These are phyloP conservation scores for Ustanciosporium gigantosporum DNA, from an alignment of 1,284 basidiomycete species.

Conservation along the genomic window DNA sequence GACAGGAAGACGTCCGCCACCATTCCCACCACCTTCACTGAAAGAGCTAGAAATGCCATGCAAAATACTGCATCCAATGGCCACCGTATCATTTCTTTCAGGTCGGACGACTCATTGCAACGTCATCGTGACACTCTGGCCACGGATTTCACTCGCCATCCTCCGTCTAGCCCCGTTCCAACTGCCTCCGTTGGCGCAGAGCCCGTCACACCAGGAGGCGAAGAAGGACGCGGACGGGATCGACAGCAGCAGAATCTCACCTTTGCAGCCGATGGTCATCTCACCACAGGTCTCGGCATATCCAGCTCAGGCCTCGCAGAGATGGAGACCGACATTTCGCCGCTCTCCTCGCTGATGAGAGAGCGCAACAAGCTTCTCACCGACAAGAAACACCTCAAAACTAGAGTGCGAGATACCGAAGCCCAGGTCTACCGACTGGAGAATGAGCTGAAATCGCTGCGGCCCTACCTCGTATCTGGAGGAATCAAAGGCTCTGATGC, in stretches of 20 bases:
- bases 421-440: slow-evolving; percentile 56
- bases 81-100: slow-evolving; percentile 21
- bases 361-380: slow-evolving; percentile 57
- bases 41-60: slow-evolving; percentile 4
- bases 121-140: background rate
- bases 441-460: slow-evolving; percentile 49
- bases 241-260: background rate
- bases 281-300: slow-evolving; percentile 28
- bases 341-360: slow-evolving; percentile 38
- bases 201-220: slow-evolving; percentile 1
- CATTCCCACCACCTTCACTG: slow-evolving; percentile 22
- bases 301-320: slow-evolving; percentile 20
- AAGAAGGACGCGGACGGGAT: slow-evolving; percentile 13
- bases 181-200: background rate
- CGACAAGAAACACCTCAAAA: slow-evolving; percentile 56
- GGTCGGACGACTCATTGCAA: slow-evolving; percentile 5
- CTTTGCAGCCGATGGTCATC: background rate
- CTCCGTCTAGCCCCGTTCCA: background rate
- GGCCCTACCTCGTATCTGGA: slow-evolving; percentile 52
- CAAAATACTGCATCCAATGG: slow-evolving; percentile 10
- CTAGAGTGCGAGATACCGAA: slow-evolving; percentile 54
- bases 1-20: slow-evolving; percentile 16
- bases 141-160: background rate
- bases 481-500: slow-evolving; percentile 24
- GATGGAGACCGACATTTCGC: slow-evolving; percentile 27